Evolutionary conservation across 179 eudicot genomes (phyloP), one percentile per base, ranked within the genome.

Genomic region (Spinacia oleracea): DNA sequence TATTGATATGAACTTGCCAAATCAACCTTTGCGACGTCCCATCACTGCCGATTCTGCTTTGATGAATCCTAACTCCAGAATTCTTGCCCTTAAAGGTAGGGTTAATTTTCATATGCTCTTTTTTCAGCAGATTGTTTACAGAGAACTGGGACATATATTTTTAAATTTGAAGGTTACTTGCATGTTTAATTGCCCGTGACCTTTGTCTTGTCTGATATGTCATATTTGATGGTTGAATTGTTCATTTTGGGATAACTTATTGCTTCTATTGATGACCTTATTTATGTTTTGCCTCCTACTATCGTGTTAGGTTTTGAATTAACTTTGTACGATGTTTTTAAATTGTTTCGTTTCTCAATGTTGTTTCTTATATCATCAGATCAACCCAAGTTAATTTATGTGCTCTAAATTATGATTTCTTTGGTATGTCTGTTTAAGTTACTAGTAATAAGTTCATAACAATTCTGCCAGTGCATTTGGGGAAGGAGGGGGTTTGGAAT

Each of bases 1-100:
- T 77, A 80, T 93, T 12, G 98, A 94, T 72, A 94, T 90, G 97
- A 94, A 29, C 77, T 86, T 94, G 98, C 97, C 98, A 6, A 87
- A 67, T 81, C 97, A 92, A 83, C 98, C 98, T 20, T 80, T 94
- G 88, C 85, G 98, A 79, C 86, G 98, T 72, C 98, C 98, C 1
- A 91, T 94, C 75, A 94, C 98, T 1, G 98, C 98, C 6, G 98
- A 94, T 62, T 94, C 97, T 0, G 98, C 98, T 60, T 89, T 93
- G 78, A 94, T 94, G 98, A 94, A 94, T 80, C 98, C 98, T 16
- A 89, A 88, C 82, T 77, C 97, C 20, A 88, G 88, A 87, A 92
- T 94, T 76, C 84, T 94, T 53, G 98, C 98, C 18, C 90, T 94
- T 31, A 94, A 92, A 90, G 96, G 98, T 92, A 79, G 53, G 74